Conservation (phyloP, 129 eudicot species). For the Tagetes erecta region DNA sequence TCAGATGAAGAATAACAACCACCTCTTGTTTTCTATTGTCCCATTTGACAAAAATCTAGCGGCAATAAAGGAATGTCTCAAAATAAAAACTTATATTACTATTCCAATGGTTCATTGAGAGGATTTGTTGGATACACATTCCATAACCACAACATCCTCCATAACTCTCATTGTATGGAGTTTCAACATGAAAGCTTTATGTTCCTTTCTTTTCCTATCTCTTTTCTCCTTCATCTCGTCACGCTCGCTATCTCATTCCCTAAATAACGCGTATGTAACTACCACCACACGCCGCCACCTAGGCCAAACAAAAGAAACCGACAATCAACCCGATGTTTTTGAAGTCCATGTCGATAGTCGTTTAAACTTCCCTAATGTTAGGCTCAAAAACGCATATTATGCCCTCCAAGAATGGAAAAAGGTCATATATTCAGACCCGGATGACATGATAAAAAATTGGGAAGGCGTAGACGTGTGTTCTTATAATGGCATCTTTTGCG, state of each 20-base stretch:
- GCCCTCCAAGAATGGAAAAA: slow-evolving; percentile 70
- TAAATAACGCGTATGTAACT: slow-evolving; percentile 37
- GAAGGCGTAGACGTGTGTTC: slow-evolving; percentile 64
- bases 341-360: slow-evolving; percentile 26
- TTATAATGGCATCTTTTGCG: slow-evolving; percentile 69
- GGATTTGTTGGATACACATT: slow-evolving; percentile 25
- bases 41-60: not conserved
- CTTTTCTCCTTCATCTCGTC: slow-evolving; percentile 22
- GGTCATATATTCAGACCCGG: slow-evolving; percentile 62
- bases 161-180: slow-evolving; percentile 24
- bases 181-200: slow-evolving; percentile 45
- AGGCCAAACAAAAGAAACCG: slow-evolving; percentile 24
- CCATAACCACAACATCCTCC: slow-evolving; percentile 17
- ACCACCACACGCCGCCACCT: slow-evolving; percentile 42
- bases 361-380: slow-evolving; percentile 44
- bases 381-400: slow-evolving; percentile 56
- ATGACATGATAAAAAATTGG: slow-evolving; percentile 54
- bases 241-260: slow-evolving; percentile 14
- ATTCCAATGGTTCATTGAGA: slow-evolving; percentile 19
- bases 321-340: slow-evolving; percentile 14
- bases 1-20: not conserved
- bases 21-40: not conserved
- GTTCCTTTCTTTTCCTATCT: slow-evolving; percentile 38
- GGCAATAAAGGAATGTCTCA: slow-evolving; percentile 1
- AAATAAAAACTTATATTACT: not conserved